phyloP scores from a whole-genome alignment of 202 grass and related monocot species.

The Schoenoplectus tabernaemontani region DNA sequence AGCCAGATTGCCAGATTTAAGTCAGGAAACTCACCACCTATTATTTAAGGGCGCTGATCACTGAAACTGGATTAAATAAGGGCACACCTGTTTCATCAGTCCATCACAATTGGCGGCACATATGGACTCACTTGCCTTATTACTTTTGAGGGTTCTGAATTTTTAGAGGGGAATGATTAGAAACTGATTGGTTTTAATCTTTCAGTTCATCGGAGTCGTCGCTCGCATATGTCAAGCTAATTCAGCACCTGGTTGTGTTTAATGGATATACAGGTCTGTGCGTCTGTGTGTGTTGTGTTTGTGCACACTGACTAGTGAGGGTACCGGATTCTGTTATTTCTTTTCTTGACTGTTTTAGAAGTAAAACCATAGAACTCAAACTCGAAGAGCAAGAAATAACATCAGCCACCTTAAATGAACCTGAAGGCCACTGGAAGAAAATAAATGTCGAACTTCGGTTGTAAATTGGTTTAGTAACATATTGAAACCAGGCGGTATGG shows the following conservation, averaged over 20 bases:
- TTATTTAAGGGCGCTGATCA: background rate
- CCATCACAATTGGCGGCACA: background rate
- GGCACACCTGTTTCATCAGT: constrained; percentile 4
- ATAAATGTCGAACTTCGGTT: background rate
- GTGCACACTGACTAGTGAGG: background rate
- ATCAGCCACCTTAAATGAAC: background rate
- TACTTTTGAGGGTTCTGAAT: constrained; percentile 19
- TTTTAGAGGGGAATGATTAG: constrained; percentile 11
- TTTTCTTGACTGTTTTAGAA: background rate
- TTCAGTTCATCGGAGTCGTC: constrained; percentile 71
- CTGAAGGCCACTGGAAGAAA: background rate
- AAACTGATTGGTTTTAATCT: constrained; percentile 26
- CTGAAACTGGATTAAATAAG: background rate
- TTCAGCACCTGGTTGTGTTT: constrained; percentile 74
- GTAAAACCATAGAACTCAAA: background rate
- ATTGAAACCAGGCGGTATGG: background rate
- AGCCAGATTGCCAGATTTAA: background rate
- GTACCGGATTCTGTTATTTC: background rate
- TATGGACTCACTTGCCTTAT: constrained; percentile 11
- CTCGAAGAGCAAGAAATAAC: background rate
- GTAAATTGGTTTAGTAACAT: constrained; percentile 7
- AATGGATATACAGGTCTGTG: constrained; percentile 79
- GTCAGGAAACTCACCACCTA: background rate
- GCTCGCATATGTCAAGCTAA: constrained; percentile 70
- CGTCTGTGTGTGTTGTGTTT: constrained; percentile 16